Percentiles rank a stretch among this genome's conserved stretches.
Evolutionary conservation across 345 rosid genomes (phyloP).

Genomic region (Lepidium africanum): DNA sequence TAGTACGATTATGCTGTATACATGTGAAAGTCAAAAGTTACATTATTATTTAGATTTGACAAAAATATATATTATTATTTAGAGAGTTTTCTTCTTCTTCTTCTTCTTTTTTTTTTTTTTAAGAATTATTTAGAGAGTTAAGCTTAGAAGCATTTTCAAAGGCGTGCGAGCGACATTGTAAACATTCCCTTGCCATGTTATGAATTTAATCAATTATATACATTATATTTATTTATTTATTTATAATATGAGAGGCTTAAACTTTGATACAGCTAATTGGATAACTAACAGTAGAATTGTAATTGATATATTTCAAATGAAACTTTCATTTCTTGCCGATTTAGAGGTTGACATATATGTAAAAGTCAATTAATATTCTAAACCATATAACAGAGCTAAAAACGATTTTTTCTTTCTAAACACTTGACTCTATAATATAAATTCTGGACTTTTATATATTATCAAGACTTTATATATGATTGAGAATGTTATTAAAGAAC

Average conservation of each 20-base stretch:
- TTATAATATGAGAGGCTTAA: neutral
- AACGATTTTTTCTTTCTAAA: neutral
- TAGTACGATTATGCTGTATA: neutral
- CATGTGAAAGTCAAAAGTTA: conserved; percentile 13
- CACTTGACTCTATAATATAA: neutral
- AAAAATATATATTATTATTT: too few relatives aligned
- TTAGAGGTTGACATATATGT: neutral
- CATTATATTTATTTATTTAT: neutral
- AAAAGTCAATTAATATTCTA: neutral
- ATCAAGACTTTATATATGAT: conserved; percentile 8
- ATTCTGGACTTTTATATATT: neutral
- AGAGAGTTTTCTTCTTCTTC: too few relatives aligned
- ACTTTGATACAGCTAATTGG: conserved; percentile 13
- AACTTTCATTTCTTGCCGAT: neutral
- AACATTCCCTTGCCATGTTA: conserved; percentile 16
- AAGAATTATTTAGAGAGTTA: neutral
- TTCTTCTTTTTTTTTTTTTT: too few relatives aligned
- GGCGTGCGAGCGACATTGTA: conserved; percentile 27
- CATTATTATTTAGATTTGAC: neutral
- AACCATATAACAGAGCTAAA: neutral
- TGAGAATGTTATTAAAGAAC: neutral
- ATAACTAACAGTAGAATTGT: conserved; percentile 4
- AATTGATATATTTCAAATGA: neutral
- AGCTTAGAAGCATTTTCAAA: conserved; percentile 1
- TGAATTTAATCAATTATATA: neutral